phyloP scores from a whole-genome alignment of 2,329 filamentous ascomycete species.

The Penicillium sp. region DNA sequence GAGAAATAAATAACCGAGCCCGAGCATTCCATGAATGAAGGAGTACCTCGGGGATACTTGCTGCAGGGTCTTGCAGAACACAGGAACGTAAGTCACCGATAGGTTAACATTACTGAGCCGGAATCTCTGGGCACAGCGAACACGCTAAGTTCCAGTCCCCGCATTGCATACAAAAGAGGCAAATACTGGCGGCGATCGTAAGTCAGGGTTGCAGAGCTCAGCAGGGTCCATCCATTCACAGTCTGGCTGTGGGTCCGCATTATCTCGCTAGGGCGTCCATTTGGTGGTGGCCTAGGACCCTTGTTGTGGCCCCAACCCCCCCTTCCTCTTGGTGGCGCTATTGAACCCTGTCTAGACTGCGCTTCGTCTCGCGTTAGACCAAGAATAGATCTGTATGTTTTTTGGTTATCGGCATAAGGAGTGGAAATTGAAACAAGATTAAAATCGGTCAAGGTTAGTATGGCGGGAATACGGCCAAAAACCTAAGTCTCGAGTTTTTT shows the following conservation, averaged over 20 bases:
- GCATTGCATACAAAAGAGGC: slow-evolving; percentile 10
- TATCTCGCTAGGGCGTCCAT: neutral
- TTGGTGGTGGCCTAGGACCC: slow-evolving; percentile 2
- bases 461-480: neutral
- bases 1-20: neutral
- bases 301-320: slow-evolving; percentile 4
- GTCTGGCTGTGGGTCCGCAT: neutral
- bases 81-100: neutral
- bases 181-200: slow-evolving; percentile 15
- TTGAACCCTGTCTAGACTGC: slow-evolving; percentile 1
- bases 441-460: neutral
- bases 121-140: slow-evolving; percentile 5
- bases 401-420: neutral
- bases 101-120: slow-evolving; percentile 1
- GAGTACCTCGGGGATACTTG: slow-evolving; percentile 7
- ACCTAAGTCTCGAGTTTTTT: neutral
- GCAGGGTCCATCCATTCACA: slow-evolving; percentile 17
- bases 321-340: slow-evolving; percentile 5
- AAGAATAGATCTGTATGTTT: neutral
- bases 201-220: slow-evolving; percentile 17
- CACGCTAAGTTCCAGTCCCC: slow-evolving; percentile 16
- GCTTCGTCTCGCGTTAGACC: neutral
- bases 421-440: neutral
- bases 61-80: neutral
- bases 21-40: slow-evolving; percentile 8